phyloP scores from a whole-genome alignment of 495 filamentous ascomycete genomes.

The Parathielavia hyrcaniae region DNA sequence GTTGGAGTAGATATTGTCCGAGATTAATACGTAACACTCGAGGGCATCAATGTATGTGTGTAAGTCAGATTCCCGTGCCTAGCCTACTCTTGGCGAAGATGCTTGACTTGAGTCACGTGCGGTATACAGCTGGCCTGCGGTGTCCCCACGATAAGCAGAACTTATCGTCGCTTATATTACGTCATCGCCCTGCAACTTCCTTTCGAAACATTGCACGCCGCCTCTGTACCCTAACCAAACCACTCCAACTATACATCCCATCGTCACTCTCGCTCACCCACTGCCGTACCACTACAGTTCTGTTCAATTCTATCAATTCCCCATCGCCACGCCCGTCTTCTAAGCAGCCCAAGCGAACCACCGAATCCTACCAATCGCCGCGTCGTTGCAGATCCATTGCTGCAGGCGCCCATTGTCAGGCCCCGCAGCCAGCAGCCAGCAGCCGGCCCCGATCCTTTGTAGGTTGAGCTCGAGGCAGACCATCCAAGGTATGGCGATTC shows the following conservation, averaged over 20 bases:
- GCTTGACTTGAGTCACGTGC: no score
- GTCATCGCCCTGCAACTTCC: not conserved
- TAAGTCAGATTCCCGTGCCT: no score
- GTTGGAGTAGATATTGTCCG: not conserved
- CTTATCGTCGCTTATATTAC: no score
- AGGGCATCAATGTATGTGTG: no score
- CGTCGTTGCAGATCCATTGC: constrained; percentile 1
- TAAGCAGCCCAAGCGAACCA: not conserved
- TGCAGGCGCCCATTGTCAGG: not conserved
- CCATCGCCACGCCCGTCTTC: constrained; percentile 1
- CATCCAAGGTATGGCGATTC: not conserved
- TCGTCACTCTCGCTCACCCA: constrained; percentile 1
- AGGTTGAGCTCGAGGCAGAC: not conserved
- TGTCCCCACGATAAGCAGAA: no score
- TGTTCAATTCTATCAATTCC: not conserved
- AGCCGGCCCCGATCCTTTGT: not conserved
- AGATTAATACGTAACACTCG: no score
- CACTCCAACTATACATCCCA: not conserved
- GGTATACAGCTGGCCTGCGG: no score
- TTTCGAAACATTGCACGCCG: not conserved
- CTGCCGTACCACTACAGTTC: constrained; percentile 1
- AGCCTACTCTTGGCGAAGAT: no score
- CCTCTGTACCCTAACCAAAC: not conserved
- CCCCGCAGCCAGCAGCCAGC: not conserved
- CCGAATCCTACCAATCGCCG: not conserved